Evolutionary conservation across 768 basidiomycete genomes (phyloP).

Genomic region (Hortiboletus flavorubellus): DNA sequence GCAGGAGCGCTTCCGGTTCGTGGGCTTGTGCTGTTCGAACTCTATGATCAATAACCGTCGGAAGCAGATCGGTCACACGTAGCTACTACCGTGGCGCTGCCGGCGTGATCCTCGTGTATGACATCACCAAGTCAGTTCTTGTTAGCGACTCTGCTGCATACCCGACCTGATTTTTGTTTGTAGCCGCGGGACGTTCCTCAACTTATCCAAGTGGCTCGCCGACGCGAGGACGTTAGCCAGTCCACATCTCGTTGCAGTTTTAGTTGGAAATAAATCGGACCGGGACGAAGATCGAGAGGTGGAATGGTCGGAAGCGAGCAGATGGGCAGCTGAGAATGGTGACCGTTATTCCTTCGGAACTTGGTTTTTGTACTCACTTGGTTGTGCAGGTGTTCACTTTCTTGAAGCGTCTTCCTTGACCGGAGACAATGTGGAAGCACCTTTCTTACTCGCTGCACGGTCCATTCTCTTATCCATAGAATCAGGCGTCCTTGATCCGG

Average conservation of each 20-base stretch:
- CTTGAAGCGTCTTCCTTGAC: constrained; percentile 89
- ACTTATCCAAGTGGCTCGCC: constrained; percentile 84
- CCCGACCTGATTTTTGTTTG: constrained; percentile 2
- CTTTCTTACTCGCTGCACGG: constrained; percentile 84
- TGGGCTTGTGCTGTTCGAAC: constrained; percentile 11
- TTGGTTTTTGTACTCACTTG: constrained; percentile 2
- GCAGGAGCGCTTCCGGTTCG: constrained; percentile 87
- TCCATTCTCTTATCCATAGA: constrained; percentile 90
- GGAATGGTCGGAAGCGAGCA: constrained; percentile 91
- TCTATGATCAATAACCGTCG: constrained; percentile 10
- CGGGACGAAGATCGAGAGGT: constrained; percentile 93
- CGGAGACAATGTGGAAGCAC: constrained; percentile 92
- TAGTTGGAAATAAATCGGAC: constrained; percentile 96
- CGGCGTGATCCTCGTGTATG: constrained; percentile 89
- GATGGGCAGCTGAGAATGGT: constrained; percentile 97
- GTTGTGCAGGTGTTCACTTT: constrained; percentile 78
- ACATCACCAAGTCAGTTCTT: constrained; percentile 74
- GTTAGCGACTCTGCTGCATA: neutral
- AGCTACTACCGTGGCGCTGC: constrained; percentile 96
- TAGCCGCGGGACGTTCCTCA: constrained; percentile 85
- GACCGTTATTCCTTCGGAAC: constrained; percentile 17
- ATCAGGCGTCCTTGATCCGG: constrained; percentile 86
- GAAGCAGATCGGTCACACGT: constrained; percentile 77
- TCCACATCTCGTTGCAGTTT: constrained; percentile 82
- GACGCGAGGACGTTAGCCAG: constrained; percentile 93